phyloP scores from a whole-genome alignment of 768 basidiomycete species.

The Podaxis sp. region DNA sequence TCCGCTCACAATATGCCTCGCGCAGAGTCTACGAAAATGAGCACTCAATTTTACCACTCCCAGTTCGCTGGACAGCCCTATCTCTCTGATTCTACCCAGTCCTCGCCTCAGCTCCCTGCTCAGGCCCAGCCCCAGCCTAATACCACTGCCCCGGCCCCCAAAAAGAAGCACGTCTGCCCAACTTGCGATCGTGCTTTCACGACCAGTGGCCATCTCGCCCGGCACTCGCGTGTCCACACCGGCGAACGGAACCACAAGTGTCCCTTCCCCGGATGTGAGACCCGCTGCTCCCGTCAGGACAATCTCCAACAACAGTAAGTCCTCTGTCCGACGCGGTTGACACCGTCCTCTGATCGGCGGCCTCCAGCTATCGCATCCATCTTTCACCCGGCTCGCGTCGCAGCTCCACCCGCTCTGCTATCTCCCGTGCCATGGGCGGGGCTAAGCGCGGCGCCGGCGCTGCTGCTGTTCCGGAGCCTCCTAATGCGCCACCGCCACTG shows the following conservation, averaged over 20 bases:
- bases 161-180: slow-evolving; percentile 63
- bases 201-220: slow-evolving; percentile 85
- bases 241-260: slow-evolving; percentile 92
- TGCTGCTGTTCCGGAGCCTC: slow-evolving; percentile 4
- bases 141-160: slow-evolving; percentile 19
- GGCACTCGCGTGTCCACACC: slow-evolving; percentile 88
- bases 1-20: slow-evolving; percentile 33
- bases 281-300: slow-evolving; percentile 86
- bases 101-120: slow-evolving; percentile 30
- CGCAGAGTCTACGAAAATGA: slow-evolving; percentile 29
- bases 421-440: slow-evolving; percentile 40
- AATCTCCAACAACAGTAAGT: slow-evolving; percentile 71
- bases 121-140: slow-evolving; percentile 22
- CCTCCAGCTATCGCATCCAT: slow-evolving; percentile 72
- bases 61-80: slow-evolving; percentile 31
- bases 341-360: neutral
- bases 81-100: slow-evolving; percentile 22
- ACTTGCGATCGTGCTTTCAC: slow-evolving; percentile 81
- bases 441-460: slow-evolving; percentile 23
- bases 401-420: slow-evolving; percentile 62
- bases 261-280: slow-evolving; percentile 94
- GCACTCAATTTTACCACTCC: slow-evolving; percentile 33
- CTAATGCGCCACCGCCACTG: slow-evolving; percentile 28
- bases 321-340: neutral
- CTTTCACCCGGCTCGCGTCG: slow-evolving; percentile 77